These are phyloP conservation scores for Aspergillus fumigatiaffinis DNA, from an alignment of 2,329 filamentous ascomycete genomes.

Conservation along the genomic window DNA sequence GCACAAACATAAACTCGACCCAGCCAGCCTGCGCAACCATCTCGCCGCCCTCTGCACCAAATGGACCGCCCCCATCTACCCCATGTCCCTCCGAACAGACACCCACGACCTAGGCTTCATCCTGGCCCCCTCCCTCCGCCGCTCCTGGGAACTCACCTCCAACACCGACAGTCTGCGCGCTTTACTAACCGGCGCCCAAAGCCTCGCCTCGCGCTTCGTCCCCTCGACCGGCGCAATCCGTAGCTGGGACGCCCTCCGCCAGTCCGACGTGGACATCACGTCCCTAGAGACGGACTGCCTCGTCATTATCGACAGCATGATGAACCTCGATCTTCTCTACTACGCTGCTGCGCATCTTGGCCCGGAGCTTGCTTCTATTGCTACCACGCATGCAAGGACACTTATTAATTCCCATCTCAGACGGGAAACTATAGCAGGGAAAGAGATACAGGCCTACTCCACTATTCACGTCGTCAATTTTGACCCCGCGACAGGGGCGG, in stretches of 20 bases:
- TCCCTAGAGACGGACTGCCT: conserved; percentile 36
- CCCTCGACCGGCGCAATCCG: conserved; percentile 39
- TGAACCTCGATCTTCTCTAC: conserved; percentile 39
- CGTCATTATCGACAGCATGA: conserved; percentile 44
- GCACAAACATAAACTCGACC: neutral
- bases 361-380: conserved; percentile 29
- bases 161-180: conserved; percentile 8
- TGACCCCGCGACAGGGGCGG: conserved; percentile 9
- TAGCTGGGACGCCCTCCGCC: conserved; percentile 22
- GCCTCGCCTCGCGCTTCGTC: conserved; percentile 31
- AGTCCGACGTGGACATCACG: conserved; percentile 20
- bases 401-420: conserved; percentile 34
- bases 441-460: conserved; percentile 9
- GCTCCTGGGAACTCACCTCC: conserved; percentile 46
- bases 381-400: conserved; percentile 37
- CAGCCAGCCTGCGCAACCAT: neutral
- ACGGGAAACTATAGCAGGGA: conserved; percentile 16
- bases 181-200: conserved; percentile 15
- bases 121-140: conserved; percentile 44
- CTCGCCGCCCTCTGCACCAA: conserved; percentile 6
- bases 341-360: conserved; percentile 31
- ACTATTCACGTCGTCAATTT: conserved; percentile 22
- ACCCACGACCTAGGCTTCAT: conserved; percentile 56
- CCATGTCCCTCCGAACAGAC: conserved; percentile 39
- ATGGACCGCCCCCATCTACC: conserved; percentile 16